These are phyloP conservation scores for Wickerhamiella pararugosa DNA, from an alignment of 1,139 yeast genomes.

Conservation along the genomic window DNA sequence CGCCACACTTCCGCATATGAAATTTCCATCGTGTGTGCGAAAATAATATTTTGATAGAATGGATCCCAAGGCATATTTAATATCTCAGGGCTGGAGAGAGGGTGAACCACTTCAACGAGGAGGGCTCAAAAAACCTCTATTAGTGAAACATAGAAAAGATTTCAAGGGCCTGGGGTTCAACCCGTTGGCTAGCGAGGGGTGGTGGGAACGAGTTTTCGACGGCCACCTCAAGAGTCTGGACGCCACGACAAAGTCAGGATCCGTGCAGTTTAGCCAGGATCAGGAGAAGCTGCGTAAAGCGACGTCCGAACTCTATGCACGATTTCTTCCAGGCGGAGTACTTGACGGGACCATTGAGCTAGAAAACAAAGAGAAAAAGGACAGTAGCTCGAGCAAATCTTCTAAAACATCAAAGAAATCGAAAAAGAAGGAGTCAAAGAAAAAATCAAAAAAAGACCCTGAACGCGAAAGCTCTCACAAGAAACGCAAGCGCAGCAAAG, in stretches of 20 bases:
- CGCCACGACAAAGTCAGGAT: conserved; percentile 30
- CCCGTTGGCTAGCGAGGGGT: conserved; percentile 57
- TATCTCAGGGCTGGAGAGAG: conserved; percentile 79
- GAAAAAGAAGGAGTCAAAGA: conserved; percentile 14
- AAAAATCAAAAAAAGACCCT: conserved; percentile 11
- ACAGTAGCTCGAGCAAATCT: conserved; percentile 15
- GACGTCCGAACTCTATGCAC: conserved; percentile 35
- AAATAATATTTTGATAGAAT: conserved; percentile 24
- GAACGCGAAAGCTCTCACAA: conserved; percentile 1
- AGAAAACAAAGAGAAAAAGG: conserved; percentile 13
- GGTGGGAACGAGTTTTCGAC: conserved; percentile 96
- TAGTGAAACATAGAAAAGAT: conserved; percentile 83
- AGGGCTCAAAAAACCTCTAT: conserved; percentile 69
- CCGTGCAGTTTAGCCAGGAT: conserved; percentile 23
- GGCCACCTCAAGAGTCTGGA: conserved; percentile 75
- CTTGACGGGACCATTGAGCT: conserved; percentile 54
- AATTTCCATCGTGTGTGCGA: too few relatives aligned
- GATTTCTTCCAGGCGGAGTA: conserved; percentile 76
- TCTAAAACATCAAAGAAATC: conserved; percentile 14
- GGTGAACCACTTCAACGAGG: conserved; percentile 75
- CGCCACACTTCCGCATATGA: neutral
- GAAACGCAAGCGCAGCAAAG: conserved; percentile 5
- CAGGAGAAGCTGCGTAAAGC: conserved; percentile 23
- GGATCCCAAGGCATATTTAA: conserved; percentile 62
- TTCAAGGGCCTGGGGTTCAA: conserved; percentile 78